phyloP scores from a whole-genome alignment of 129 eudicot genomes.

The sunflower (Helianthus annuus) region HanXRQr2.0-SUNRISE NC_035443.2:22079693-22080192 shows the following conservation, averaged over 20 bases:
- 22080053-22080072: constrained; percentile 40
- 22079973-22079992: constrained; percentile 31
- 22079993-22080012: constrained; percentile 60
- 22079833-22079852: constrained; percentile 54
- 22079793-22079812: constrained; percentile 73
- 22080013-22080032: constrained; percentile 21
- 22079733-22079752: constrained; percentile 37
- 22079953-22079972: constrained; percentile 76
- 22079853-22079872: constrained; percentile 89
- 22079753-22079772: constrained; percentile 32
- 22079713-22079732: constrained; percentile 50
- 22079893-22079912: constrained; percentile 63
- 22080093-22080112: too few relatives aligned
- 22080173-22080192: too few relatives aligned
- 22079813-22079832: constrained; percentile 30
- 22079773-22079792: constrained; percentile 71
- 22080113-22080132: too few relatives aligned
- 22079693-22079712: constrained; percentile 48
- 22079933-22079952: constrained; percentile 66
- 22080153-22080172: too few relatives aligned
- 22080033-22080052: constrained; percentile 42
- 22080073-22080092: too few relatives aligned
- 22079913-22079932: constrained; percentile 52
- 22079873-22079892: constrained; percentile 55
- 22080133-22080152: too few relatives aligned